Conservation (phyloP, 257 asterid species). For the Jacaranda copaia region DNA sequence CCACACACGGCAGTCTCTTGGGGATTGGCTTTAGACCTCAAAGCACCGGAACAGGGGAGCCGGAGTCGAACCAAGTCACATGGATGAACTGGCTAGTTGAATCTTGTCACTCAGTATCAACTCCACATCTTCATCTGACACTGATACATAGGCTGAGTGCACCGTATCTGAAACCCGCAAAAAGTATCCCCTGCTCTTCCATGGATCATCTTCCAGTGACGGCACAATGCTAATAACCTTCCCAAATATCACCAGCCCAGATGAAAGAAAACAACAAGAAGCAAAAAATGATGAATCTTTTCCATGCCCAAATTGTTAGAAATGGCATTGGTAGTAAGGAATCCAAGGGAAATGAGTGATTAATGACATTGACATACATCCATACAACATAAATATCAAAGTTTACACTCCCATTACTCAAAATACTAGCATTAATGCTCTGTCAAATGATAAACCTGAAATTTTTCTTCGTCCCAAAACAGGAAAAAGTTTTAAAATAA, state of each 20-base stretch:
- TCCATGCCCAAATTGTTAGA: no score
- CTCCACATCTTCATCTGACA: conserved; percentile 61
- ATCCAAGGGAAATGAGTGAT: not conserved
- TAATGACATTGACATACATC: not conserved
- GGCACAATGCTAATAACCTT: conserved; percentile 71
- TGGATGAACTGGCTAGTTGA: conserved; percentile 71
- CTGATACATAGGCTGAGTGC: conserved; percentile 72
- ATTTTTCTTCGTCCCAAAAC: not conserved
- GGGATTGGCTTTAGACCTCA: conserved; percentile 64
- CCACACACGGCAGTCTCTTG: conserved; percentile 57
- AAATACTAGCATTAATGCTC: not conserved
- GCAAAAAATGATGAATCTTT: not conserved
- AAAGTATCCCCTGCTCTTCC: conserved; percentile 72
- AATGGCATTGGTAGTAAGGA: not conserved
- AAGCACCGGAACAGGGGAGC: conserved; percentile 72
- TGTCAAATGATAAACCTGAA: not conserved
- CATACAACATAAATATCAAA: no score
- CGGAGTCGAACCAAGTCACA: conserved; percentile 52
- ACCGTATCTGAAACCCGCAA: conserved; percentile 70
- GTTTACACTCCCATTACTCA: no score
- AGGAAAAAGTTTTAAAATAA: not conserved
- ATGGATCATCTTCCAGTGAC: conserved; percentile 67
- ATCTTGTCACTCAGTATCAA: conserved; percentile 65
- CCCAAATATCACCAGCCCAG: conserved; percentile 8
- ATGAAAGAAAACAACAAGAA: not conserved